A percentile compares a stretch with the other conserved stretches of the same genome.
Conservation (phyloP, 352 stramenopile species). For the Globisporangium perplexum region DNA sequence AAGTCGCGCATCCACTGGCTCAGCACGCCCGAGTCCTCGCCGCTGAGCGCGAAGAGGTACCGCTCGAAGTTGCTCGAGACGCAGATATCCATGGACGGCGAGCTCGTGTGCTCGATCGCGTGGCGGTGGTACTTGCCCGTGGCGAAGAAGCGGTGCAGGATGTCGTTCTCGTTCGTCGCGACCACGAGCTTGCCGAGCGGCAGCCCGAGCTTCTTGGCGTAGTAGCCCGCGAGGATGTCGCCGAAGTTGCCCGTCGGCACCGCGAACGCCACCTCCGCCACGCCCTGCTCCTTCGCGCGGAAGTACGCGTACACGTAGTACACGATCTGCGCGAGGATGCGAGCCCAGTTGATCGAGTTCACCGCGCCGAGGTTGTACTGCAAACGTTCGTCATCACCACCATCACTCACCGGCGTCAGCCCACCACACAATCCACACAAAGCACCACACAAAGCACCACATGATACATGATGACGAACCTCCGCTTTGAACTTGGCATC, state of each 20-base stretch:
- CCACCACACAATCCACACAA: too few relatives aligned
- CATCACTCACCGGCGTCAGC: background rate
- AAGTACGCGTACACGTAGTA: constrained; percentile 99
- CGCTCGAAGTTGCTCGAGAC: constrained; percentile 99
- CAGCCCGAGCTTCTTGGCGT: constrained; percentile 92
- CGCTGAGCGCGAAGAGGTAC: constrained; percentile 95
- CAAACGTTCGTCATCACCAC: too few relatives aligned
- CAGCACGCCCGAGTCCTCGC: constrained; percentile 90
- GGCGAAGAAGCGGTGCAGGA: constrained; percentile 97
- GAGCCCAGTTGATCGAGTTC: constrained; percentile 99
- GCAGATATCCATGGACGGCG: constrained; percentile 99
- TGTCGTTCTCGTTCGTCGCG: constrained; percentile 99
- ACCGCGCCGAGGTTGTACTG: constrained; percentile 94
- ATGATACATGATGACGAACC: constrained; percentile 12
- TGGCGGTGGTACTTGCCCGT: constrained; percentile 95
- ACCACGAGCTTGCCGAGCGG: constrained; percentile 95
- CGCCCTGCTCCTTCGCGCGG: constrained; percentile 61
- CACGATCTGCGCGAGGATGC: constrained; percentile 98
- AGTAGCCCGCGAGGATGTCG: constrained; percentile 98
- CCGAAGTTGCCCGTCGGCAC: constrained; percentile 99
- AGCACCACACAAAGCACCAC: too few relatives aligned
- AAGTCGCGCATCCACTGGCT: constrained; percentile 94
- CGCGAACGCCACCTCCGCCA: constrained; percentile 88
- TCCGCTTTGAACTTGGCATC: constrained; percentile 91
- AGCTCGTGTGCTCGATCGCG: constrained; percentile 91